Evolutionary conservation across 208 protist species (phyloP).

Genomic region (Borovskyia barvae): DNA sequence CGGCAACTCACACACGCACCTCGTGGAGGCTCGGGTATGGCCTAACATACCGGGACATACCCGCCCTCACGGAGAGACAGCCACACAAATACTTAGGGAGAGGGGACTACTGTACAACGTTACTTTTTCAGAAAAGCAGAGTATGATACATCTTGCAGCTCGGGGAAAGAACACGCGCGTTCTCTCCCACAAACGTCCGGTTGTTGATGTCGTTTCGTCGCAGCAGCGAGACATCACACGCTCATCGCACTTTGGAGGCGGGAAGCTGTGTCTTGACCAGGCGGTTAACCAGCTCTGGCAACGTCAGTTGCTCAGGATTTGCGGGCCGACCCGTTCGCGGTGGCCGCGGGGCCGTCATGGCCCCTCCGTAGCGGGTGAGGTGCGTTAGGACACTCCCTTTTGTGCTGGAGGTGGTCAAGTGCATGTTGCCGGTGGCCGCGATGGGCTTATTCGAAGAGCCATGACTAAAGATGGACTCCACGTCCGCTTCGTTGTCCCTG

Average conservation of each 20-base stretch:
- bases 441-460: slow-evolving; percentile 71
- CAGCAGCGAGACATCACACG: not conserved
- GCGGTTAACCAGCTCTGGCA: slow-evolving; percentile 47
- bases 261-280: slow-evolving; percentile 55
- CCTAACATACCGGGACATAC: too few relatives aligned
- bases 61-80: too few relatives aligned
- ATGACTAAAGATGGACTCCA: slow-evolving; percentile 78
- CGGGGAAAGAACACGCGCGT: too few relatives aligned
- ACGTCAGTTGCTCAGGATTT: slow-evolving; percentile 26
- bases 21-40: too few relatives aligned
- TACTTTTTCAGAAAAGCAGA: too few relatives aligned
- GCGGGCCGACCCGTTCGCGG: not conserved
- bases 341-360: slow-evolving; percentile 34
- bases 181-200: too few relatives aligned
- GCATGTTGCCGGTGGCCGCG: slow-evolving; percentile 50
- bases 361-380: slow-evolving; percentile 35
- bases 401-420: slow-evolving; percentile 51
- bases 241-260: not conserved
- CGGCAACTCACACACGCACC: too few relatives aligned
- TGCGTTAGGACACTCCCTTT: slow-evolving; percentile 54
- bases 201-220: not conserved
- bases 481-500: slow-evolving; percentile 1
- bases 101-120: too few relatives aligned
- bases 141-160: too few relatives aligned
- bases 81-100: too few relatives aligned